These are phyloP conservation scores for Chlorokybus atmophyticus DNA, from an alignment of 139 green algal genomes.

Conservation along the genomic window DNA sequence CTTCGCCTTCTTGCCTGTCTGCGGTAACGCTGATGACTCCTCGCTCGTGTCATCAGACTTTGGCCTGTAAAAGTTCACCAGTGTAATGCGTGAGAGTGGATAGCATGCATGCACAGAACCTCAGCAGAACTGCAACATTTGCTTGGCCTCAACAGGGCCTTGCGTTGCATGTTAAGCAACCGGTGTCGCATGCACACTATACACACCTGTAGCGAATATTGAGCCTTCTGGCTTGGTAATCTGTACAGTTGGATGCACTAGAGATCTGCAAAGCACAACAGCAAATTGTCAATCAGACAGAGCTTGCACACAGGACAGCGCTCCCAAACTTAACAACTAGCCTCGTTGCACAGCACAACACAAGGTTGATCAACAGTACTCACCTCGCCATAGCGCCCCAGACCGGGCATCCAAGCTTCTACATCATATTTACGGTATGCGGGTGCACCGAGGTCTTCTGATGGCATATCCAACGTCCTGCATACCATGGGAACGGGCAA, in stretches of 20 bases:
- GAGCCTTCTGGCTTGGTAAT: conserved; percentile 89
- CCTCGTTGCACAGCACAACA: no score
- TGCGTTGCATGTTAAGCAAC: conserved; percentile 5
- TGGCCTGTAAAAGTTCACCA: no score
- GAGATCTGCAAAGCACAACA: conserved; percentile 28
- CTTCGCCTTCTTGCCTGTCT: conserved; percentile 38
- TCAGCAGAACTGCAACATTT: no score
- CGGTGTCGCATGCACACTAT: neutral
- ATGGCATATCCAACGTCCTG: conserved; percentile 82
- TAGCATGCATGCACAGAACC: no score
- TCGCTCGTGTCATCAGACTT: no score
- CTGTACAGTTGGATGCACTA: conserved; percentile 94
- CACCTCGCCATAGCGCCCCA: conserved; percentile 89
- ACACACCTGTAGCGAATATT: conserved; percentile 63
- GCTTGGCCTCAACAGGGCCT: conserved; percentile 6
- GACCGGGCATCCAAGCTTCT: conserved; percentile 97
- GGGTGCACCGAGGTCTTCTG: conserved; percentile 81
- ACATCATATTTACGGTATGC: conserved; percentile 95
- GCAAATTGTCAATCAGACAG: conserved; percentile 4
- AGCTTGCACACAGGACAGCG: conserved; percentile 4
- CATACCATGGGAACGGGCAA: no score
- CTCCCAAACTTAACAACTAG: no score
- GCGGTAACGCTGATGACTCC: no score
- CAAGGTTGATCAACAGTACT: no score
- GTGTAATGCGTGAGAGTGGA: no score